Evolutionary conservation across 805 yeast species (phyloP).

Genomic region (Candida sphagnicola): DNA sequence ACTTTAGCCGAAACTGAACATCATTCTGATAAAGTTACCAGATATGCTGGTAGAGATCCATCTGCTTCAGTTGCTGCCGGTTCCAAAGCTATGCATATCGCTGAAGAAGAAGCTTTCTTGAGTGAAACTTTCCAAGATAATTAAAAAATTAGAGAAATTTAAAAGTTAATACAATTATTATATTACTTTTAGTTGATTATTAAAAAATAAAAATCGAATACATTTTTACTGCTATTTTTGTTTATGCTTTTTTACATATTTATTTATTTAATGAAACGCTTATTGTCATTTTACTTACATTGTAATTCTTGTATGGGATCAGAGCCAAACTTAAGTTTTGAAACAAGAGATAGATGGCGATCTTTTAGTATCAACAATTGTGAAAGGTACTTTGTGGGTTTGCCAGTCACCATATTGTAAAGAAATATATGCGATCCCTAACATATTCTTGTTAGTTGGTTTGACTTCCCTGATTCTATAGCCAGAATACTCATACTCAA

Average conservation of each 20-base stretch:
- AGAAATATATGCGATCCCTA: not conserved
- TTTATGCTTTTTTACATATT: conserved; percentile 4
- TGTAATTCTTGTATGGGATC: not conserved
- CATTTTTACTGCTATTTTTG: not conserved
- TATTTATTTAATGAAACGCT: conserved; percentile 5
- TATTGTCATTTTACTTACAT: conserved; percentile 4
- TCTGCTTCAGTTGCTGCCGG: conserved; percentile 99
- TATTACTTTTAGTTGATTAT: not conserved
- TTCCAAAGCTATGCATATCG: conserved; percentile 77
- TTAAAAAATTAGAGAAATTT: conserved; percentile 1
- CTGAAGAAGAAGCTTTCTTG: conserved; percentile 87
- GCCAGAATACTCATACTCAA: conserved; percentile 1
- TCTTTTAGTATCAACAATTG: not conserved
- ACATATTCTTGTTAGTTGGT: not conserved
- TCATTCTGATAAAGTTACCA: conserved; percentile 53
- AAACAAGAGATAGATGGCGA: conserved; percentile 1
- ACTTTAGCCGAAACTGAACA: conserved; percentile 70
- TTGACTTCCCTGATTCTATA: conserved; percentile 1
- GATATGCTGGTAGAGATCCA: conserved; percentile 98
- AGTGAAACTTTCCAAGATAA: conserved; percentile 57
- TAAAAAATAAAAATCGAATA: not conserved
- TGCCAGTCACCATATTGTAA: conserved; percentile 2
- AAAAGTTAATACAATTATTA: not conserved
- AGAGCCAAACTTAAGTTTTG: not conserved
- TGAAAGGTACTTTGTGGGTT: not conserved